Evolutionary conservation across 2,329 filamentous ascomycete species (phyloP).

Genomic region (Aspergillus sp.): DNA sequence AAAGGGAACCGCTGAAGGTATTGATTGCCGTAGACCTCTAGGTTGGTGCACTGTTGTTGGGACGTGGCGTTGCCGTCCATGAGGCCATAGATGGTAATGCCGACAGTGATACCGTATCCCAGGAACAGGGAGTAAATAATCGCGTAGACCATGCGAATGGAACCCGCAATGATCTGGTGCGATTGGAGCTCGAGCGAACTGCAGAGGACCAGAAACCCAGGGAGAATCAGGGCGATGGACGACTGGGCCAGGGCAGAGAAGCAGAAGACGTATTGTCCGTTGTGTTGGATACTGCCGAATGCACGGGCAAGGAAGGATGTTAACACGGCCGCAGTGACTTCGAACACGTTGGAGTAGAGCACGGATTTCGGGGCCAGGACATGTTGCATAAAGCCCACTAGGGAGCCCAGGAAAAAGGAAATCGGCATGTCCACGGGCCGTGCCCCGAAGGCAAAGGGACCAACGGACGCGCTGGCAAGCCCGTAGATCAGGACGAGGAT

Average conservation of each 20-base stretch:
- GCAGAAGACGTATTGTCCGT: slow-evolving; percentile 47
- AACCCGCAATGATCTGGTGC: slow-evolving; percentile 57
- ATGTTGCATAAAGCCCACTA: slow-evolving; percentile 66
- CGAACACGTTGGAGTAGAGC: slow-evolving; percentile 55
- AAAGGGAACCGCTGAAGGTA: slow-evolving; percentile 55
- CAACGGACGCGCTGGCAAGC: slow-evolving; percentile 63
- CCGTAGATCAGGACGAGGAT: slow-evolving; percentile 60
- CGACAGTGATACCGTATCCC: slow-evolving; percentile 60
- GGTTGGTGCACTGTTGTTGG: slow-evolving; percentile 36
- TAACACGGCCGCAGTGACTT: slow-evolving; percentile 54
- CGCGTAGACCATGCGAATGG: slow-evolving; percentile 61
- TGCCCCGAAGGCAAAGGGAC: slow-evolving; percentile 69
- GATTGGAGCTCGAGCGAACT: slow-evolving; percentile 56
- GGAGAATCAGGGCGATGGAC: slow-evolving; percentile 60
- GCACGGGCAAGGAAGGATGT: slow-evolving; percentile 60
- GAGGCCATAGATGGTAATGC: slow-evolving; percentile 51
- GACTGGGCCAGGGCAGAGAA: slow-evolving; percentile 62
- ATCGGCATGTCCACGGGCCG: slow-evolving; percentile 69
- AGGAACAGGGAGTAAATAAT: slow-evolving; percentile 62
- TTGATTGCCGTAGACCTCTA: slow-evolving; percentile 21
- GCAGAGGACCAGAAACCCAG: slow-evolving; percentile 54
- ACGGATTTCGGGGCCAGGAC: slow-evolving; percentile 66
- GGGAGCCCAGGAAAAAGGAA: slow-evolving; percentile 63
- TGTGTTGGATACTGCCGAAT: slow-evolving; percentile 53
- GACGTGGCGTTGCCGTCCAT: slow-evolving; percentile 46